Evolutionary conservation across 768 basidiomycete genomes (phyloP), one percentile per base, ranked within the genome.

Genomic region (Lactarius pseudohatsudake): DNA sequence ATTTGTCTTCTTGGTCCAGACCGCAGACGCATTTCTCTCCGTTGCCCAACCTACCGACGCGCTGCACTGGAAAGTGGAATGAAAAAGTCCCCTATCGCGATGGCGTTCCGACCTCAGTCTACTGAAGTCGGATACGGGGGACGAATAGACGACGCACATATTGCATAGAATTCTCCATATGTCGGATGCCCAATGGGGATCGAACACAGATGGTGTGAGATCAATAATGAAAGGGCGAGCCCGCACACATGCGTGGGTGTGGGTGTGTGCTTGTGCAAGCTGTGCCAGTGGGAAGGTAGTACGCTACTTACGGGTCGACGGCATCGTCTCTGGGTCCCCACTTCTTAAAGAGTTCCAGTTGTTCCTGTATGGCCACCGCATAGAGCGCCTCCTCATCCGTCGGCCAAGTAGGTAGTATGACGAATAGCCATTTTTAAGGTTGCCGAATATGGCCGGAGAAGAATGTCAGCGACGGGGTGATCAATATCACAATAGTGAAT

Each of bases 21-120:
- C 84, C 83, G 61, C 84, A 85, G 4, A 81, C 68, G 80, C 82
- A 84, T 71, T 85, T 85, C 5, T 83, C 84, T 7, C 84, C 83
- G 64, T 85, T 83, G 2, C 82, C 84, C 69, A 84, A 75, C 11
- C 76, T 74, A 2, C 84, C 84, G 18, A 85, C 60, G 56, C 83
- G 78, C 56, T 82, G 77, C 0, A 81, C 47, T 74, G 78, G 68
- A 78, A 85, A 0, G 80, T 76, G 84, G 79, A 8, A 80, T 79
- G 73, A 84, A 85, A 71, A 85, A 85, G 68, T 85, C 84, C 84
- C 84, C 68, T 69, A 3, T 26, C 5, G 22, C 4, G 47, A 50
- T 26, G 47, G 47, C 22, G 13, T 22, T 26, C 3, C 11, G 47
- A 26, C 22, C 47, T 50, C 22, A 50, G 47, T 4, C 32, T 32